phyloP scores from a whole-genome alignment of 352 stramenopile genomes.

The Plasmopara muralis region DNA sequence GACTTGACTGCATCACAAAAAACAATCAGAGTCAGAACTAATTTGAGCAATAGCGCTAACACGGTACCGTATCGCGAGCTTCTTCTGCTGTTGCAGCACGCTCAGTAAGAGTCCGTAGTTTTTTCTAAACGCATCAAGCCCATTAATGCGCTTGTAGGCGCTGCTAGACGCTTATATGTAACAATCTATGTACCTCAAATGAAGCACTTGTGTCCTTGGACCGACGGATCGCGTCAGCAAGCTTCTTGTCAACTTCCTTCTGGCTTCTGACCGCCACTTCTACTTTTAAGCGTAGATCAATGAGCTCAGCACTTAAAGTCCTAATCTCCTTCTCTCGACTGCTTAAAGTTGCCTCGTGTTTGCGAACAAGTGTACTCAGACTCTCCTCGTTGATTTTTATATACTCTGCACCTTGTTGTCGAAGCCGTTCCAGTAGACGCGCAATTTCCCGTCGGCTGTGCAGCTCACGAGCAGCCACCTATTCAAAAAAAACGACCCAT shows the following conservation, averaged over 20 bases:
- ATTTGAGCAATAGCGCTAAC: background rate
- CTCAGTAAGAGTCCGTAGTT: conserved; percentile 40
- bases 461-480: conserved; percentile 55
- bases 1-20: conserved; percentile 24
- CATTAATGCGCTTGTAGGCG: background rate
- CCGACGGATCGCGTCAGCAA: conserved; percentile 30
- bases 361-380: conserved; percentile 20
- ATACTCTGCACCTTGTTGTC: conserved; percentile 38
- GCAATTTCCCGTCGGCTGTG: conserved; percentile 66
- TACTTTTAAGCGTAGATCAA: conserved; percentile 47
- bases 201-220: conserved; percentile 33
- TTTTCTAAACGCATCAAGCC: conserved; percentile 23
- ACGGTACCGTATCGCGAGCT: conserved; percentile 45
- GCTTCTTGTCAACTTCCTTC: conserved; percentile 47
- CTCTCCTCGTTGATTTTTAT: conserved; percentile 46
- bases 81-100: conserved; percentile 47
- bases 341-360: conserved; percentile 36
- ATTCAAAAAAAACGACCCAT: background rate
- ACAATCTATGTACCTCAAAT: conserved; percentile 34
- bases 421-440: conserved; percentile 51
- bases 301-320: conserved; percentile 37
- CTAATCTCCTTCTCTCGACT: conserved; percentile 48
- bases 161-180: background rate
- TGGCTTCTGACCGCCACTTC: conserved; percentile 39
- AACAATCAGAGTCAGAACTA: background rate